Evolutionary conservation across 2,329 filamentous ascomycete species (phyloP).

Genomic region (Neofusicoccum ribis): DNA sequence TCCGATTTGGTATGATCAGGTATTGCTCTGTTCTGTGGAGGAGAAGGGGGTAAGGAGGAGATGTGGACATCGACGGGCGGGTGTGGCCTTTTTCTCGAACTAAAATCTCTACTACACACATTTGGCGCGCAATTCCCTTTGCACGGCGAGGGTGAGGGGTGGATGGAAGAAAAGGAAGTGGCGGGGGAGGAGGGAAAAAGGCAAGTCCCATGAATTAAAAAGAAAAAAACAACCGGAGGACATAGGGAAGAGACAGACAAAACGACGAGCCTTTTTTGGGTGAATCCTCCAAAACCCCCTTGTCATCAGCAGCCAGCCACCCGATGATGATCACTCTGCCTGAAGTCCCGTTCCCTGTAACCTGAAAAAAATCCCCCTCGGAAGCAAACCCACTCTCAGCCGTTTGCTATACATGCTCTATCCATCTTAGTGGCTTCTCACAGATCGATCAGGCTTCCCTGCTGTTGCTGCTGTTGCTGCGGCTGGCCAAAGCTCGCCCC

Average conservation of each 20-base stretch:
- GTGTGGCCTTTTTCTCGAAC: neutral
- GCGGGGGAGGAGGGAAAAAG: neutral
- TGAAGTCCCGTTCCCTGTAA: neutral
- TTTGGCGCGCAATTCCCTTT: neutral
- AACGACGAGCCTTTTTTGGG: slow-evolving; percentile 7
- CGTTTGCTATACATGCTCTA: slow-evolving; percentile 11
- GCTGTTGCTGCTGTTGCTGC: slow-evolving; percentile 46
- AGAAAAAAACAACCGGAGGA: neutral
- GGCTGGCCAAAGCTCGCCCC: slow-evolving; percentile 44
- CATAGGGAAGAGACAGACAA: slow-evolving; percentile 15
- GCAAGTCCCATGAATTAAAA: slow-evolving; percentile 10
- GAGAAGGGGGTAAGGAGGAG: neutral
- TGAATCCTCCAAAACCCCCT: neutral
- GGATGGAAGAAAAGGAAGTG: neutral
- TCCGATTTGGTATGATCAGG: neutral
- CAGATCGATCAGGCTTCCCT: slow-evolving; percentile 64
- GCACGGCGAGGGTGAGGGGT: neutral
- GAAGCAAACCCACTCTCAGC: neutral
- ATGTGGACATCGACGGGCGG: neutral
- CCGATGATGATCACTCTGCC: neutral
- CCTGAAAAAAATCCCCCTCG: neutral
- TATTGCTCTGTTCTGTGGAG: neutral
- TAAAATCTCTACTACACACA: slow-evolving; percentile 15
- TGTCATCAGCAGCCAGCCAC: neutral
- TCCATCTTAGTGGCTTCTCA: slow-evolving; percentile 27